Evolutionary conservation across 345 rosid species (phyloP).

Genomic region (Rhodamnia argentea): DNA sequence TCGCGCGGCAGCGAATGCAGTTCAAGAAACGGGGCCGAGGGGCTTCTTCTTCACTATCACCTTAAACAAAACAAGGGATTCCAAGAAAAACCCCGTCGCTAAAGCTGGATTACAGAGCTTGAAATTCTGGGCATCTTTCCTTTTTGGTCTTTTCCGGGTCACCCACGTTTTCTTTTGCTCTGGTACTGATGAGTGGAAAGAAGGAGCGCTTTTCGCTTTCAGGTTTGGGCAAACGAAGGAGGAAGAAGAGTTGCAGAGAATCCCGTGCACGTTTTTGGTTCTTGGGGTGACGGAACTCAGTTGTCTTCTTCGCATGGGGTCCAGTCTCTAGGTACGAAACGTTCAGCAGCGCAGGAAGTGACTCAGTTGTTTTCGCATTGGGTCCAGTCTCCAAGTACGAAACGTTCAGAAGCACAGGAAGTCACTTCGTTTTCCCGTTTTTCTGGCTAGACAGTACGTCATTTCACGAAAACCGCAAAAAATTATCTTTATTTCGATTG

Average conservation of each 20-base stretch:
- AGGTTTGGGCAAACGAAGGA: background rate
- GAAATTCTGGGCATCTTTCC: background rate
- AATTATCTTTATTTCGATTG: background rate
- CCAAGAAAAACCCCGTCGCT: background rate
- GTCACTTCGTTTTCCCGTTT: too few relatives aligned
- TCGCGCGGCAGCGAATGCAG: background rate
- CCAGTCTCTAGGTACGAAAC: background rate
- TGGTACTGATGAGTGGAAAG: background rate
- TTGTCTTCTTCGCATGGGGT: background rate
- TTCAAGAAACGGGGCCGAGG: background rate
- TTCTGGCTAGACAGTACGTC: background rate
- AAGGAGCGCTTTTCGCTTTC: background rate
- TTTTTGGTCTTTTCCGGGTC: background rate
- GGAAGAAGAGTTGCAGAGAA: background rate
- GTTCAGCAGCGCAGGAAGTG: too few relatives aligned
- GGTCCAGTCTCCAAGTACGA: too few relatives aligned
- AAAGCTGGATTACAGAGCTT: background rate
- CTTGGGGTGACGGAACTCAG: background rate
- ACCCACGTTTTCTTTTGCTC: background rate
- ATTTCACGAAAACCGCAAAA: background rate
- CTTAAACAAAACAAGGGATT: background rate
- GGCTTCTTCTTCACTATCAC: background rate
- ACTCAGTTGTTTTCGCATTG: too few relatives aligned
- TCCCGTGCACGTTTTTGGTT: background rate
- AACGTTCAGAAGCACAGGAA: too few relatives aligned